A percentile compares a stretch with the other conserved stretches of the same genome.
phyloP scores from a whole-genome alignment of 2,329 filamentous ascomycete species.

The Venturiaceae sp. region DNA sequence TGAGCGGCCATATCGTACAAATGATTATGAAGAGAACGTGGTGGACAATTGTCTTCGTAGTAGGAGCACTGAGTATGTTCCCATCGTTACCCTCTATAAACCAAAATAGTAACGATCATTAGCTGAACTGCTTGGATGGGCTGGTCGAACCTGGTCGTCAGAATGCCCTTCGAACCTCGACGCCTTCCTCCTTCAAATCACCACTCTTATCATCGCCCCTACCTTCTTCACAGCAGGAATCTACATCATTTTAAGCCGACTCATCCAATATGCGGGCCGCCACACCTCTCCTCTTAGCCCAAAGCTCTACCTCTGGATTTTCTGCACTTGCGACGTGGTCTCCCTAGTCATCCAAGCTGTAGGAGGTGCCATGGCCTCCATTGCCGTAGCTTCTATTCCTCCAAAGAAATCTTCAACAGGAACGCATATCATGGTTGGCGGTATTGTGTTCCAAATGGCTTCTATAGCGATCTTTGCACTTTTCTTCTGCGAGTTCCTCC shows the following conservation, averaged over 20 bases:
- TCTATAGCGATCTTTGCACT: constrained; percentile 43
- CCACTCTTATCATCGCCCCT: constrained; percentile 33
- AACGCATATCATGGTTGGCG: constrained; percentile 41
- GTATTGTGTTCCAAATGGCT: constrained; percentile 49
- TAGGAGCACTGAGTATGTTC: constrained; percentile 11
- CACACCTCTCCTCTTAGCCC: constrained; percentile 33
- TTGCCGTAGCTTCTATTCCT: neutral
- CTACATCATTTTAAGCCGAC: constrained; percentile 38
- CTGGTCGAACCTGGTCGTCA: constrained; percentile 37
- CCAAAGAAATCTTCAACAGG: constrained; percentile 31
- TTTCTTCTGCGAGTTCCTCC: constrained; percentile 40
- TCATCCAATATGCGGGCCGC: constrained; percentile 35
- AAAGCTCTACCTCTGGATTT: constrained; percentile 37
- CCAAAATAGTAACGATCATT: neutral
- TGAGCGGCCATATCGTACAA: neutral
- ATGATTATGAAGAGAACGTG: neutral
- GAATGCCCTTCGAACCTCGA: constrained; percentile 39
- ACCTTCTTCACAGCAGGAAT: constrained; percentile 43
- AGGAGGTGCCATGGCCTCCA: constrained; percentile 41
- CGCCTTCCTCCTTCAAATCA: constrained; percentile 42
- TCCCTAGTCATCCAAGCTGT: constrained; percentile 47
- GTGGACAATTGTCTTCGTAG: constrained; percentile 5
- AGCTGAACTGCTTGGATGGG: constrained; percentile 40
- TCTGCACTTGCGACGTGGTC: constrained; percentile 43
- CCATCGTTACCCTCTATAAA: neutral